Percentiles rank a stretch among this genome's conserved stretches.
phyloP scores from a whole-genome alignment of 768 basidiomycete genomes.

The Pleurotus tuoliensis region DNA sequence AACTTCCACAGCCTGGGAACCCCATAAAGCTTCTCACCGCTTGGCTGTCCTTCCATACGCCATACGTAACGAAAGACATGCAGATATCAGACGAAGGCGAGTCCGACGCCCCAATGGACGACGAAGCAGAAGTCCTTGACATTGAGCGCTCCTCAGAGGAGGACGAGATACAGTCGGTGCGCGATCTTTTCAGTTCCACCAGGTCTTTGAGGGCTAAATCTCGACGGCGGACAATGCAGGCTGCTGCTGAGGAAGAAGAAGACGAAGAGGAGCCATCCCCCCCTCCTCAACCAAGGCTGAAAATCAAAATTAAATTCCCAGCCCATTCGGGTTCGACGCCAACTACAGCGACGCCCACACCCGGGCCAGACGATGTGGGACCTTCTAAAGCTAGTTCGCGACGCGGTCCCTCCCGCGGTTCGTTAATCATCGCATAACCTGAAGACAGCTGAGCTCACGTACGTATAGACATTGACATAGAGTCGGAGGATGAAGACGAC shows the following conservation, averaged over 20 bases:
- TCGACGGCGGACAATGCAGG: neutral
- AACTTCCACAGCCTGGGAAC: neutral
- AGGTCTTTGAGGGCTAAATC: slow-evolving; percentile 26
- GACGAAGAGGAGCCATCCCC: slow-evolving; percentile 26
- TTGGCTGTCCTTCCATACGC: neutral
- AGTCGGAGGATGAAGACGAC: slow-evolving; percentile 32
- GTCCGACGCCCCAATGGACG: slow-evolving; percentile 24
- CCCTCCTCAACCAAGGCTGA: slow-evolving; percentile 42
- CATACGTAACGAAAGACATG: slow-evolving; percentile 21
- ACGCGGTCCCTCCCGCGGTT: slow-evolving; percentile 10
- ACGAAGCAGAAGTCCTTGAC: slow-evolving; percentile 19
- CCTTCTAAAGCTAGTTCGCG: slow-evolving; percentile 12
- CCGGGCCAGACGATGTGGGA: slow-evolving; percentile 22
- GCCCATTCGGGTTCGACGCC: slow-evolving; percentile 23
- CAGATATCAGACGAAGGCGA: slow-evolving; percentile 20
- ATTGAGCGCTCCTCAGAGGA: slow-evolving; percentile 36
- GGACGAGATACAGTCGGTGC: slow-evolving; percentile 19
- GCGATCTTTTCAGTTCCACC: slow-evolving; percentile 11
- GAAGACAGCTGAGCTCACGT: neutral
- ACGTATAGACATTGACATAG: slow-evolving; percentile 31
- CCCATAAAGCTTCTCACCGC: neutral
- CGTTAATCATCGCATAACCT: neutral
- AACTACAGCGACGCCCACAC: slow-evolving; percentile 24
- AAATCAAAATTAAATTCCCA: slow-evolving; percentile 60
- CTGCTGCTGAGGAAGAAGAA: slow-evolving; percentile 11